Conservation (phyloP, 2,329 filamentous ascomycete species). For the Chaetomium olivaceum region DNA sequence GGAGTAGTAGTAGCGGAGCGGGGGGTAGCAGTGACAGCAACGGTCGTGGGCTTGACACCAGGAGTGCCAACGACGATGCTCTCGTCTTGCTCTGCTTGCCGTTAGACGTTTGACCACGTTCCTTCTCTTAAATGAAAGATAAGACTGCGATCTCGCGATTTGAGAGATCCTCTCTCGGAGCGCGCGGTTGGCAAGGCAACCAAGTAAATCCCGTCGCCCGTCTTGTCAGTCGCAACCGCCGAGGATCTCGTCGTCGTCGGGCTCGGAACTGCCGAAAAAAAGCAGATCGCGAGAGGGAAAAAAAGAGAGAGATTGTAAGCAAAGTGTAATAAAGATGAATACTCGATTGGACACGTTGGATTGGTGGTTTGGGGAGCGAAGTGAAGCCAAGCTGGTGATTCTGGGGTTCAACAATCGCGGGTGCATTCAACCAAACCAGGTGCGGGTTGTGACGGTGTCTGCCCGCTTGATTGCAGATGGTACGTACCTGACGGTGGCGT, state of each 20-base stretch:
- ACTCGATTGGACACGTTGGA: background rate
- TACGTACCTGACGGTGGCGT: slow-evolving; percentile 19
- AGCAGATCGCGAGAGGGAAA: background rate
- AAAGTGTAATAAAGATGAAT: background rate
- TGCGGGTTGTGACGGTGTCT: background rate
- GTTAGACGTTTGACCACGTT: background rate
- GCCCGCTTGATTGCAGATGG: slow-evolving; percentile 9
- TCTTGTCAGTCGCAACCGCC: background rate
- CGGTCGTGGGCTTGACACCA: background rate
- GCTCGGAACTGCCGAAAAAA: background rate
- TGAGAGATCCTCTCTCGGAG: background rate
- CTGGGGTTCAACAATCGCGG: slow-evolving; percentile 9
- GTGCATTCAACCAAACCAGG: background rate
- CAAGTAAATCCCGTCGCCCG: too few species aligned
- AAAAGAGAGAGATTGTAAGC: background rate
- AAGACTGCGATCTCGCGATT: background rate
- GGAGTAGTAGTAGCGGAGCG: background rate
- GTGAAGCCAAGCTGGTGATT: background rate
- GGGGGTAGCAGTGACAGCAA: background rate
- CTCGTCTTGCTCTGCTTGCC: background rate
- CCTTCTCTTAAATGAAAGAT: background rate
- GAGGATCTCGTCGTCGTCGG: background rate
- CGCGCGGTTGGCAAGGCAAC: slow-evolving; percentile 9
- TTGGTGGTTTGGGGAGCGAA: background rate
- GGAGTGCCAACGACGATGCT: slow-evolving; percentile 11